Conservation (phyloP, 2,329 filamentous ascomycete species). For the Talaromyces albobiverticillius region DNA sequence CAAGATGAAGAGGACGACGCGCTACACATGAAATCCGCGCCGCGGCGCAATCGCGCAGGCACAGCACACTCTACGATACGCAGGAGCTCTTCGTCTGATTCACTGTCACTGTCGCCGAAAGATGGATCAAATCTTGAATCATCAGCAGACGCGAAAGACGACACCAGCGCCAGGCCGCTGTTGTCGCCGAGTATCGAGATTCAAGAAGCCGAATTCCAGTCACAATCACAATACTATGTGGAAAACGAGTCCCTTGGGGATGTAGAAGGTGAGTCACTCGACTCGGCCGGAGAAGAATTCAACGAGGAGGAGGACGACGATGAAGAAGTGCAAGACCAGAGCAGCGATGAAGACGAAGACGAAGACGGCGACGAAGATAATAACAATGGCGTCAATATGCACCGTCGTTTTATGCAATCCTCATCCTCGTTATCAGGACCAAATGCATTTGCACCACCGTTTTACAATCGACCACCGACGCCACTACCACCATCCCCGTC, state of each 20-base stretch:
- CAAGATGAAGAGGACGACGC: slow-evolving; percentile 9
- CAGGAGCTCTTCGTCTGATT: background rate
- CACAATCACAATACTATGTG: slow-evolving; percentile 45
- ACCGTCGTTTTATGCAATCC: slow-evolving; percentile 40
- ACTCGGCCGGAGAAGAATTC: slow-evolving; percentile 10
- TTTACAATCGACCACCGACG: slow-evolving; percentile 96
- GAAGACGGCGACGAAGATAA: slow-evolving; percentile 14
- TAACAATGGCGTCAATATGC: slow-evolving; percentile 19
- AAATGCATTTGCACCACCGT: slow-evolving; percentile 69
- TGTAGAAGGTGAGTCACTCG: slow-evolving; percentile 9
- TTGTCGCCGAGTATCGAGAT: slow-evolving; percentile 10
- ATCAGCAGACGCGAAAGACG: background rate
- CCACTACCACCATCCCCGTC: slow-evolving; percentile 90
- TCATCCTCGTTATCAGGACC: slow-evolving; percentile 40
- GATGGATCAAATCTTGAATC: background rate
- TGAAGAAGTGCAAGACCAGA: slow-evolving; percentile 14
- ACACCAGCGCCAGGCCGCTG: background rate
- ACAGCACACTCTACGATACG: slow-evolving; percentile 8
- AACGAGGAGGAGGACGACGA: slow-evolving; percentile 14
- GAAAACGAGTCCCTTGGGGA: slow-evolving; percentile 37
- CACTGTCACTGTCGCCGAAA: background rate
- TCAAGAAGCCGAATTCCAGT: slow-evolving; percentile 31
- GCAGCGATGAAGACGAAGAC: slow-evolving; percentile 16
- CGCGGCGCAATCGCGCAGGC: slow-evolving; percentile 4
- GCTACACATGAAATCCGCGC: slow-evolving; percentile 10